A percentile compares a stretch with the other conserved stretches of the same genome.
phyloP scores from a whole-genome alignment of 768 basidiomycete genomes.

The Tubosaeta sp. region DNA sequence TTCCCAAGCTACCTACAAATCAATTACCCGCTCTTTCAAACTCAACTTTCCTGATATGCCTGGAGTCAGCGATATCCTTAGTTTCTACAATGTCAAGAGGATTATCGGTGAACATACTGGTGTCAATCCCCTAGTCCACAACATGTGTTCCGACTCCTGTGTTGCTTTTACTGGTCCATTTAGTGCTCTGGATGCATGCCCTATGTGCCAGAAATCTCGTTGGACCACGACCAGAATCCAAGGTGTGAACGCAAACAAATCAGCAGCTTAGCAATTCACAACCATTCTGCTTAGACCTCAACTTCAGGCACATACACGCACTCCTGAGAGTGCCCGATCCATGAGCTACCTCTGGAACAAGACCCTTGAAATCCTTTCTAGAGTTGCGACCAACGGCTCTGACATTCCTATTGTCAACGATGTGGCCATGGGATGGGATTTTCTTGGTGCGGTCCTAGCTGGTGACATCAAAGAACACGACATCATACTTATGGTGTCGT shows the following conservation, averaged over 20 bases:
- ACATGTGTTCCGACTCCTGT: slow-evolving; percentile 45
- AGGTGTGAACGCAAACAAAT: not conserved
- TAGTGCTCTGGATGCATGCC: slow-evolving; percentile 26
- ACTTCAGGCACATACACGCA: slow-evolving; percentile 36
- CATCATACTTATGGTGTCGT: slow-evolving; percentile 32
- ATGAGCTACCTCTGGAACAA: slow-evolving; percentile 27
- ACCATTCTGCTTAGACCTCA: slow-evolving; percentile 43
- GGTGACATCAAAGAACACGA: slow-evolving; percentile 16
- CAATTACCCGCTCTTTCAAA: not conserved
- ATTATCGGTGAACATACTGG: slow-evolving; percentile 15
- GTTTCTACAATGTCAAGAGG: slow-evolving; percentile 7
- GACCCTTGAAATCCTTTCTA: not conserved
- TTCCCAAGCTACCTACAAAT: not conserved
- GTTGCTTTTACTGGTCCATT: slow-evolving; percentile 38
- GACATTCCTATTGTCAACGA: not conserved
- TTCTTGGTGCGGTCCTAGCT: not conserved
- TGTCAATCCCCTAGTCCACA: slow-evolving; percentile 28
- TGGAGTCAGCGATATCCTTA: not conserved
- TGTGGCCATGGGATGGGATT: slow-evolving; percentile 10
- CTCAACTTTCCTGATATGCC: not conserved
- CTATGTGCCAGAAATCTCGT: slow-evolving; percentile 26
- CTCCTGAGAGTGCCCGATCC: slow-evolving; percentile 13
- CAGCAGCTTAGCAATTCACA: slow-evolving; percentile 27
- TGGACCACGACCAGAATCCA: slow-evolving; percentile 17
- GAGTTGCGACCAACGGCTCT: too few species aligned